Evolutionary conservation across 805 yeast genomes (phyloP), one percentile per base, ranked within the genome.

Genomic region (Starmerella gropengiesseri): DNA sequence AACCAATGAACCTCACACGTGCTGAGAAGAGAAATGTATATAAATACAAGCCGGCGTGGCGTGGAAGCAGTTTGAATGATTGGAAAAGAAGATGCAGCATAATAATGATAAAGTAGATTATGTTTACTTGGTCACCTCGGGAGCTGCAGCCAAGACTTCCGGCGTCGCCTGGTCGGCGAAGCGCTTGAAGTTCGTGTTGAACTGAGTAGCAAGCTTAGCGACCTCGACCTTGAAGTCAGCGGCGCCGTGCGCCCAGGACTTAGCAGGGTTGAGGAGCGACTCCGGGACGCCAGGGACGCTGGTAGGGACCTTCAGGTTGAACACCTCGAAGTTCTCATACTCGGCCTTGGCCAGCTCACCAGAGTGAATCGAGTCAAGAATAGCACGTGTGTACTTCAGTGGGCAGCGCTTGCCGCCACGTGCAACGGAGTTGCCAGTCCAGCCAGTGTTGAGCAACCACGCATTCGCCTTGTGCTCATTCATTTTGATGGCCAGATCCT

Each of bases 401-500:
- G 97, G 89, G 70, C 97, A 89, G 70, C 98, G 81, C 72, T 84
- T 81, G 62, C 97, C 98, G 57, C 96, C 97, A 63, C 77, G 74
- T 43, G 84, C 71, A 53, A 83, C 94, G 47, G 94, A 81, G 56
- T 87, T 77, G 49, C 98, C 98, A 52, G 87, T 84, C 98, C 98
- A 89, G 51, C 98, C 98, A 54, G 98, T 89, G 71, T 89, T 89
- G 62, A 89, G 75, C 64, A 89, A 75, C 95, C 95, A 89, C 45
- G 98, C 97, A 60, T 76, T 75, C 41, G 96, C 86, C 55, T 78
- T 78, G 70, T 87, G 91, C 62, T 81, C 62, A 43, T 81, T 66
- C 73, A 89, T 91, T 75, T 87, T 89, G 64, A 84, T 89, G 43
- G 94, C 79, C 59, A 89, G 75, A 78, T 89, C 94, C 66, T 84